These are phyloP conservation scores for Leccinum disarticulatum DNA, from an alignment of 768 basidiomycete species.

Conservation along the genomic window DNA sequence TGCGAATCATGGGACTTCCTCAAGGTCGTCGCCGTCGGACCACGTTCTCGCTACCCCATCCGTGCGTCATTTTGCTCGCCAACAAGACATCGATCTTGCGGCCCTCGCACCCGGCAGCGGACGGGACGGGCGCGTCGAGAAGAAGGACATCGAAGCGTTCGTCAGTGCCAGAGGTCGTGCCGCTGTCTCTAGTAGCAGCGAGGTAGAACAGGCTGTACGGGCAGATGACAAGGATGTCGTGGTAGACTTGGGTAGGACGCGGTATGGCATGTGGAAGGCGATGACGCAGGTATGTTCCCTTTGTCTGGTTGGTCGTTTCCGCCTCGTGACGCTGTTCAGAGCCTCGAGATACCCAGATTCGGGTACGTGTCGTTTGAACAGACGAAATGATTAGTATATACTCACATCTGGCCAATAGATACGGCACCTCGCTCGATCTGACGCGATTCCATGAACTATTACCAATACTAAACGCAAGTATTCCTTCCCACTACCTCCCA, in stretches of 20 bases:
- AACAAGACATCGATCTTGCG: conserved; percentile 57
- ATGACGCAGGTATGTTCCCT: conserved; percentile 67
- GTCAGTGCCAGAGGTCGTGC: conserved; percentile 30
- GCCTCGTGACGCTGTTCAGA: conserved; percentile 40
- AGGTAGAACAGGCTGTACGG: not conserved
- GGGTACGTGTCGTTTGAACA: conserved; percentile 44
- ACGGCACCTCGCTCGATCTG: conserved; percentile 73
- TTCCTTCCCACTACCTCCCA: conserved; percentile 57
- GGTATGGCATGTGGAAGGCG: conserved; percentile 86
- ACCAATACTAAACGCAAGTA: conserved; percentile 63
- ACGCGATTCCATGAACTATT: conserved; percentile 65
- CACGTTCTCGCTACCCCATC: conserved; percentile 72
- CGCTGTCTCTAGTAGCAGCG: not conserved
- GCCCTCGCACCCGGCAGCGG: conserved; percentile 66
- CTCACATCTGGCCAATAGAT: conserved; percentile 40
- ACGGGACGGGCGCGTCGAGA: conserved; percentile 72
- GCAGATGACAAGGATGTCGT: conserved; percentile 1
- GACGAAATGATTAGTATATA: not conserved
- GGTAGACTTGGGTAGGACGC: conserved; percentile 61
- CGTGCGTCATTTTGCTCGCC: conserved; percentile 71
- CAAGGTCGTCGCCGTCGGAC: conserved; percentile 13
- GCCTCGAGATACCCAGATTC: conserved; percentile 84
- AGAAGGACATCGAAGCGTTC: conserved; percentile 71
- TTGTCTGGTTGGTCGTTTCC: not conserved
- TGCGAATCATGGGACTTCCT: conserved; percentile 4